Conservation (phyloP, 148 eudicot species). For the Cornus kousa region DNA sequence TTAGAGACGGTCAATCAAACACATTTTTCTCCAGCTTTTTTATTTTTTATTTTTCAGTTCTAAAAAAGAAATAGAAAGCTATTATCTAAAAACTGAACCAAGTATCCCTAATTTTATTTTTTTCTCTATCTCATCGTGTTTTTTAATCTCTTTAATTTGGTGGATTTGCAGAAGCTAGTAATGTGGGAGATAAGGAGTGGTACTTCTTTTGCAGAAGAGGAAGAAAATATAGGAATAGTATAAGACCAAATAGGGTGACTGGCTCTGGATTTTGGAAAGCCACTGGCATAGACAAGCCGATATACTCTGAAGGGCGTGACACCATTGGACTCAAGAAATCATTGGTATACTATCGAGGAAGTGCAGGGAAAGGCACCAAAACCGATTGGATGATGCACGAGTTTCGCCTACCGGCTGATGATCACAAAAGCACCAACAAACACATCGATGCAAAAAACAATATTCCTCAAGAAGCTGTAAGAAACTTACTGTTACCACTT, state of each 20-base stretch:
- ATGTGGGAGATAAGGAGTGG: constrained; percentile 20
- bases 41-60: too few species aligned
- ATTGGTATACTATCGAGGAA: constrained; percentile 70
- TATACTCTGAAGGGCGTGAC: constrained; percentile 2
- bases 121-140: too few species aligned
- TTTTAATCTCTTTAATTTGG: too few species aligned
- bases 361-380: constrained; percentile 81
- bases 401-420: constrained; percentile 56
- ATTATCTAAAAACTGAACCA: too few species aligned
- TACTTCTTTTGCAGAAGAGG: constrained; percentile 23
- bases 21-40: too few species aligned
- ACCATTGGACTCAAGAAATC: constrained; percentile 84
- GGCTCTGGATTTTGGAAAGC: constrained; percentile 30
- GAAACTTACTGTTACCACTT: constrained; percentile 3
- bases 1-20: too few species aligned
- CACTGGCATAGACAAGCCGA: constrained; percentile 21
- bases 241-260: constrained; percentile 26
- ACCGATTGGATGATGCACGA: constrained; percentile 99
- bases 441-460: background rate
- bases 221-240: constrained; percentile 22
- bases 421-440: background rate
- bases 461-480: constrained; percentile 64
- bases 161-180: background rate
- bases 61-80: too few species aligned
- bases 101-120: too few species aligned